Base-by-base conservation (phyloP, 2,329 filamentous ascomycete species). In the Sporothrix schenckii region DNA sequence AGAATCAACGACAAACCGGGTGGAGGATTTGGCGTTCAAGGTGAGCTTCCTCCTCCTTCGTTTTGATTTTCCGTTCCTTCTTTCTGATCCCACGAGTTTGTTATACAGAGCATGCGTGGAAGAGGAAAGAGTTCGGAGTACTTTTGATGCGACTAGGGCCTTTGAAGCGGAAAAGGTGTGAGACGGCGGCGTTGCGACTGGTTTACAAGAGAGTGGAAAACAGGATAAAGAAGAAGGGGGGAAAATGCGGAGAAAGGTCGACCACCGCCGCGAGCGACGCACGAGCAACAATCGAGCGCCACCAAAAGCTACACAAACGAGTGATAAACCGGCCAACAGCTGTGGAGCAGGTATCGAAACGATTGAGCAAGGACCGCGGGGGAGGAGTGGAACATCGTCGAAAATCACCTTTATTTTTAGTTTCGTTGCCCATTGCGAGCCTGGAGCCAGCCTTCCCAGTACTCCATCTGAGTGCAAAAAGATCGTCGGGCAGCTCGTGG, bases 401-500 rank as follows among this genome's bases (percentile, higher is more conserved):
- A 44, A 13, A 34, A 7, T 34, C 34, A 34, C 6, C 16, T 50
- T n/a, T 50, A 16, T 50, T 50, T 21, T 50, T 19, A 21, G 19
- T 21, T 63, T 47, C 19, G 21, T 63, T 39, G 39, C 39, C 58
- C 47, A 44, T 39, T 61, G 34, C 19, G 2, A 4, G 9, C 34
- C 54, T 39, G 24, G 24, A 24, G 24, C 24, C 24, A 24, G 24
- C 24, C 53, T n/a, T 60, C 30, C 34, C 27, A 10, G 19, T 58
- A 4, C 44, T 47, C 13, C 44, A 50, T 9, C 19, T n/a, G 16
- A 6, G 19, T n/a, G 30, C 30, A 41, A 44, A 47, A 27, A 21
- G n/a, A 47, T 63, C 58, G 21, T 21, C 39, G 58, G 58, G n/a
- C 58, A 58, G 54, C 54, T 21, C n/a, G 19, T 58, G 56, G 39